Evolutionary conservation across 345 rosid species (phyloP), one percentile per base, ranked within the genome.

Genomic region (Populus simonii): DNA sequence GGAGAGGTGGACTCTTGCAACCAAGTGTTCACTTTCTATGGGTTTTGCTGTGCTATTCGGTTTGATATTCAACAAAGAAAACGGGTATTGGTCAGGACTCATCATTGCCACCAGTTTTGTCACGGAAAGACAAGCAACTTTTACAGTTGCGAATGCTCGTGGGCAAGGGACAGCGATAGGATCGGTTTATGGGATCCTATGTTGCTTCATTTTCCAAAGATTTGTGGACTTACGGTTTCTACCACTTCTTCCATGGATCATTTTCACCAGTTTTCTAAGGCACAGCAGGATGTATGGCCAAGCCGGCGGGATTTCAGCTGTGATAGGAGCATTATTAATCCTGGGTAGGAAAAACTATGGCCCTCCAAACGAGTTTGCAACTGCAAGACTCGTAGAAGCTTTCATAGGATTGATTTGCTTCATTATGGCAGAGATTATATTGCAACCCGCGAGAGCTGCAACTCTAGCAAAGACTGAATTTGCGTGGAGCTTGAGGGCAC

Each of bases 71-170:
- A 80, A 88, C 75, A 89, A 45, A 66, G 47, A 85, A 70, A 83
- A 89, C 47, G 96, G 91, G n/a, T 87, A 89, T 55, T 92, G 96
- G 96, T 89, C 96, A 23, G 96, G 96, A 61, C 85, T 92, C 55
- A 87, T 90, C 13, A 90, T 88, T 65, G 96, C 96, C 70, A 89
- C 90, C 41, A 87, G 96, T 73, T 83, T 92, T 66, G 86, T 82
- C 17, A 83, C 81, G 22, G 88, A 87, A 9, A 81, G 92, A 73
- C 92, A 89, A 63, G 89, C 93, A 31, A 89, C 89, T 39, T 79
- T 92, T 49, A 81, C 86, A 25, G 71, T 85, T 2, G 87, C 96
- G 0, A 92, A 92, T 81, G 88, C 93, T 33, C 85, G 96, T 2
- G 88, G 85, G 1, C 96, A 89, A 81, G 96, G 96, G 70, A 90